Base-by-base conservation (phyloP, 2,329 filamentous ascomycete species). In the Diaporthe ilicicola region DNA sequence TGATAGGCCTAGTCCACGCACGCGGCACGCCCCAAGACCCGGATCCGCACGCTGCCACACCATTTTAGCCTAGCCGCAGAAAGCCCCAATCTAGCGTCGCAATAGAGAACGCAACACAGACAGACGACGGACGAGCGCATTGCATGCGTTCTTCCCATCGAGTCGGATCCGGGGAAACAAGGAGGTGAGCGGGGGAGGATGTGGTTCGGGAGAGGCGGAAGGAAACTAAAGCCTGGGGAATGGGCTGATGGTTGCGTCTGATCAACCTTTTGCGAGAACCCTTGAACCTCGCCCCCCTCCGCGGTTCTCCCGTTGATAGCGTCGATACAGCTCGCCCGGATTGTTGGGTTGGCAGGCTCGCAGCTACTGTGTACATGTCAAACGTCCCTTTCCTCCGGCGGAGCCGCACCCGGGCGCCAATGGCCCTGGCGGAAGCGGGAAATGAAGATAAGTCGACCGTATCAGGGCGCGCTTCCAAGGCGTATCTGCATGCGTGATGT, bases 21-120 rank as follows among this genome's bases (percentile, higher is more conserved):
- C 22, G 39, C 19, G 56, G 56, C 56, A n/a, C 37, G 37, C 34
- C 54, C 44, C n/a, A 50, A 64, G 59, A 27, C 59, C 44, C 66
- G 66, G 66, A 69, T 69, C 66, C 66, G 66, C 66, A 68, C n/a
- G 19, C 42, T 69, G 53, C 39, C 42, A 68, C 55, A 34, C 66
- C 54, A 50, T 48, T 50, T 68, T 68, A 56, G 53, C 51, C 53
- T 44, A 64, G 59, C 44, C 59, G 59, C 27, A 37, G 44, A 34
- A 37, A 50, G 59, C 59, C 37, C 15, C 53, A 44, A 37, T 27
- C 46, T 68, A 48, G 64, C 69, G 59, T 64, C 44, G 17, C 37
- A 46, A 24, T 17, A 37, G 4, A 12, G 37, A 24, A 48, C 17
- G 32, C 32, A 34, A 62, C 24, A 46, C 10, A 27, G 15, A 32